These are phyloP conservation scores for Yamagishiella unicocca DNA, from an alignment of 139 green algal species.

Conservation along the genomic window DNA sequence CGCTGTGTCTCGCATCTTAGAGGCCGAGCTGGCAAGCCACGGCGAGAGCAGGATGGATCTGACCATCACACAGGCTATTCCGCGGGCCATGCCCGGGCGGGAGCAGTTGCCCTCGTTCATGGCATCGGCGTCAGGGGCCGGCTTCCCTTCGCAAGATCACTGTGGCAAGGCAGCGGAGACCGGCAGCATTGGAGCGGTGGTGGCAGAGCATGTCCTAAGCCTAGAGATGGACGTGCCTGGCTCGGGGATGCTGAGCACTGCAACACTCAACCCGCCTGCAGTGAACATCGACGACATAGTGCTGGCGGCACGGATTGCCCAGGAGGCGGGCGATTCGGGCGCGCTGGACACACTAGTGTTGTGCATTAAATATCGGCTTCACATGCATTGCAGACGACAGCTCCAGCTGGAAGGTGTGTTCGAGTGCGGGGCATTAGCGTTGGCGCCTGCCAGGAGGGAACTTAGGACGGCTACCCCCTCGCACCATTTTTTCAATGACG, in stretches of 20 bases:
- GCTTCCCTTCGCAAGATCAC: not conserved
- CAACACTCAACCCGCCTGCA: not conserved
- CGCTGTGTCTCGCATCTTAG: not conserved
- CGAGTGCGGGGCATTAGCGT: too few relatives aligned
- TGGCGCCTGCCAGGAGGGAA: too few relatives aligned
- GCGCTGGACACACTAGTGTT: not conserved
- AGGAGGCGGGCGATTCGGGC: not conserved
- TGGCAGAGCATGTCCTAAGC: slow-evolving; percentile 9
- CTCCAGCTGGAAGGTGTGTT: slow-evolving; percentile 30
- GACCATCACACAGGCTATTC: slow-evolving; percentile 31
- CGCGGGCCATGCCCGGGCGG: slow-evolving; percentile 18
- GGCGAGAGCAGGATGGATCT: not conserved
- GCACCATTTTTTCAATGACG: too few relatives aligned
- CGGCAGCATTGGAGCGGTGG: not conserved
- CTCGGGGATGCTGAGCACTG: not conserved
- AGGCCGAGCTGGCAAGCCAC: not conserved
- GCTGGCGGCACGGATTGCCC: not conserved
- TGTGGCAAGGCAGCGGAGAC: not conserved
- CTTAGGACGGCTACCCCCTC: too few relatives aligned
- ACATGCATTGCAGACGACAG: slow-evolving; percentile 28
- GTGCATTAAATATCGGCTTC: slow-evolving; percentile 29
- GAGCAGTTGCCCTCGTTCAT: not conserved
- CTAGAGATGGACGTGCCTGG: not conserved
- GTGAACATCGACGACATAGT: slow-evolving; percentile 25
- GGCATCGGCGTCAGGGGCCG: not conserved